A percentile compares a stretch with the other conserved stretches of the same genome.
phyloP scores from a whole-genome alignment of 768 basidiomycete genomes.

The Rhizopogon roseolus region DNA sequence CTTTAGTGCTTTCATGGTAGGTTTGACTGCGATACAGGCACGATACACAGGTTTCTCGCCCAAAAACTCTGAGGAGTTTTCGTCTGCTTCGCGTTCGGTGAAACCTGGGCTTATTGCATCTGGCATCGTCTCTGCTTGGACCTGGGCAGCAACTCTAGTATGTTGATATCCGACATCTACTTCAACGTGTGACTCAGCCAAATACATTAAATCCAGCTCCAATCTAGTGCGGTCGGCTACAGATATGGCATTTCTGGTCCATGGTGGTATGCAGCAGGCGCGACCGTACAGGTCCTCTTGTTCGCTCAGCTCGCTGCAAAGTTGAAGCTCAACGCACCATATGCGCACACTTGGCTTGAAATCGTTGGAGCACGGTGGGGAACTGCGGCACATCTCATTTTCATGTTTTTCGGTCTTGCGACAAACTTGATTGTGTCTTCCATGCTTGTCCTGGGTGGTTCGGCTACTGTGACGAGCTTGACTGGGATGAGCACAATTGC shows the following conservation, averaged over 20 bases:
- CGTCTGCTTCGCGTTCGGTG: slow-evolving; percentile 74
- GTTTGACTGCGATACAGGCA: slow-evolving; percentile 73
- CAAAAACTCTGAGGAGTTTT: slow-evolving; percentile 78
- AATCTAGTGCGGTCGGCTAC: slow-evolving; percentile 82
- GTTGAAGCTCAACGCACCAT: slow-evolving; percentile 86
- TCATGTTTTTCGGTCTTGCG: slow-evolving; percentile 90
- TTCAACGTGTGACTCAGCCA: background rate
- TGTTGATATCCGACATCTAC: slow-evolving; percentile 2
- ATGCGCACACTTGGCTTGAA: slow-evolving; percentile 85
- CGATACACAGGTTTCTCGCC: slow-evolving; percentile 82
- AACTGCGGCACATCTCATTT: slow-evolving; percentile 67
- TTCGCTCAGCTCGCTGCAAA: slow-evolving; percentile 91
- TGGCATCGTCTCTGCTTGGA: slow-evolving; percentile 92
- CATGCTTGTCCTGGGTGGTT: slow-evolving; percentile 75
- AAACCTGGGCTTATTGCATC: slow-evolving; percentile 91
- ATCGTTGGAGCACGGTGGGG: slow-evolving; percentile 85
- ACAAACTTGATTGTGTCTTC: slow-evolving; percentile 92
- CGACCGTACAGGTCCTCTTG: slow-evolving; percentile 83
- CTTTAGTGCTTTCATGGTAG: slow-evolving; percentile 78
- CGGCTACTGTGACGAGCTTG: slow-evolving; percentile 82
- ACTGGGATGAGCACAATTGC: slow-evolving; percentile 91
- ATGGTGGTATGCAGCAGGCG: slow-evolving; percentile 92
- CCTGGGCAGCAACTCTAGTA: slow-evolving; percentile 79
- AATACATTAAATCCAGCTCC: slow-evolving; percentile 39
- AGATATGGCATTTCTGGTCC: slow-evolving; percentile 82